These are phyloP conservation scores for Thozetella sp. DNA, from an alignment of 495 filamentous ascomycete species.

Conservation along the genomic window DNA sequence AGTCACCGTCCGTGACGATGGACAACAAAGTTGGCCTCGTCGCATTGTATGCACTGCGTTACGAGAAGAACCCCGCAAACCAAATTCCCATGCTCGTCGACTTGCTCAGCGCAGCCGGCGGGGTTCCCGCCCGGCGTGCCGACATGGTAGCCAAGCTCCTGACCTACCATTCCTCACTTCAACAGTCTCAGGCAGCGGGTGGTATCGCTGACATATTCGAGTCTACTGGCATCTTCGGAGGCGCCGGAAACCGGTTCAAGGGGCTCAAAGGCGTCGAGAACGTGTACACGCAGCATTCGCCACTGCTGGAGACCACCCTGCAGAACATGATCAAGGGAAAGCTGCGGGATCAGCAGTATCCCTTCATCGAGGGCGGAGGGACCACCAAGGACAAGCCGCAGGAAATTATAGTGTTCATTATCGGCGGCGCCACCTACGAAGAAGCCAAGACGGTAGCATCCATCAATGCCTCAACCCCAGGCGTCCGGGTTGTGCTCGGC, in stretches of 20 bases:
- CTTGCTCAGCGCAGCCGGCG: constrained; percentile 75
- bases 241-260: constrained; percentile 86
- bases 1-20: constrained; percentile 68
- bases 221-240: constrained; percentile 86
- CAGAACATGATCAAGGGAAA: constrained; percentile 92
- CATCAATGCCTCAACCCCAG: constrained; percentile 88
- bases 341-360: constrained; percentile 81
- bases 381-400: constrained; percentile 92
- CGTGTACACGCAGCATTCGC: constrained; percentile 97
- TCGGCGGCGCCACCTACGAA: constrained; percentile 93
- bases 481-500: constrained; percentile 84
- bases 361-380: constrained; percentile 86
- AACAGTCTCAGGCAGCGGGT: constrained; percentile 66
- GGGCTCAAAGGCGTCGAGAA: constrained; percentile 97
- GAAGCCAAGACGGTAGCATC: constrained; percentile 93
- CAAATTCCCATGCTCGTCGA: constrained; percentile 81
- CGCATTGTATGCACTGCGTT: constrained; percentile 90
- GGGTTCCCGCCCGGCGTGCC: constrained; percentile 70
- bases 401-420: constrained; percentile 91
- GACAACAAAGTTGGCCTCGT: constrained; percentile 86
- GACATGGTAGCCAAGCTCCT: constrained; percentile 77
- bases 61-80: constrained; percentile 81
- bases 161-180: constrained; percentile 80
- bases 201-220: constrained; percentile 92
- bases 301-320: constrained; percentile 80